Evolutionary conservation across 345 rosid genomes (phyloP), one percentile per base, ranked within the genome.

Genomic region (Brassica napus): DNA sequence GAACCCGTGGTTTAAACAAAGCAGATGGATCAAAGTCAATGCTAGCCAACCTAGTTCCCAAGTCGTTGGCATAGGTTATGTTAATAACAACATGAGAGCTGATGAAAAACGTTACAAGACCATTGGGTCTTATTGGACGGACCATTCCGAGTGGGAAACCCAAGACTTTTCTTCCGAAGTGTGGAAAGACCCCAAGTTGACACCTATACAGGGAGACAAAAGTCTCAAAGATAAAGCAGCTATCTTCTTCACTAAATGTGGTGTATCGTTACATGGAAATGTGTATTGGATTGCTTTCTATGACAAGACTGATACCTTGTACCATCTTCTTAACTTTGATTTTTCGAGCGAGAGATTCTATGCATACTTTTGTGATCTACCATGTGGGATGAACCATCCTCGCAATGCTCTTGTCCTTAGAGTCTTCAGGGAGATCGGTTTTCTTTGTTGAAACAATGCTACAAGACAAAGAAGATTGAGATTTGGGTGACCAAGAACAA

Each of bases 401-500:
- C 26, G 11, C 4, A 11, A 57, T 18, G 26, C 61, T 57, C 26
- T 57, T 57, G 26, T 57, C 26, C 11, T 57, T 16, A 3, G 28
- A 26, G 26, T 57, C 11, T 57, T 7, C 1, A 57, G 1, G 61
- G 3, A 18, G 61, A 57, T 18, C 26, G 61, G 26, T 57, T 57
- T 18, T 24, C 64, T 3, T 11, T 59, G 15, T 59, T 59, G n/a
- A 59, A 59, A 28, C 64, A 59, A 24, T 59, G 32, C 2, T 6
- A 24, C 15, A 0, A 9, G 6, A 59, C 64, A 59, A 59, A 59
- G 32, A 59, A 59, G 64, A 59, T 59, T 59, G 32, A 59, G 32
- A 59, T 59, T 59, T 24, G 64, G 64, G 32, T 59, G 15, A 59
- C 64, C 15, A 59, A 59, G 64, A 59, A 59, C 64, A 59, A 59